A percentile compares a stretch with the other conserved stretches of the same genome.
Conservation (phyloP, 306 rosid genomes). For the Sicyos baderoa region DNA sequence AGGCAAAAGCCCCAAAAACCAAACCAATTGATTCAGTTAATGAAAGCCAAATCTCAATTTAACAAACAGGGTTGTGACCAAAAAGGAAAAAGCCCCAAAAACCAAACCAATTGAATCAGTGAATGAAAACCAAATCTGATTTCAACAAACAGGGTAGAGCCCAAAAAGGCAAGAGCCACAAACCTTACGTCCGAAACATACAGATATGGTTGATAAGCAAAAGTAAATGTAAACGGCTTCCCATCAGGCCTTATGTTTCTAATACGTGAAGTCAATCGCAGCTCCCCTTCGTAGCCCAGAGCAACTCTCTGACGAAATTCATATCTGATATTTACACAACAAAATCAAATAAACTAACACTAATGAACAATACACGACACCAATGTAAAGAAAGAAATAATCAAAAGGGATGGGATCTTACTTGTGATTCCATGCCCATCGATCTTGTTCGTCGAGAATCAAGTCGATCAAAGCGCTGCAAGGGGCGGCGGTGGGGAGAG, state of each 20-base stretch:
- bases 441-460: slow-evolving; percentile 56
- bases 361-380: too few species aligned
- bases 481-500: slow-evolving; percentile 37
- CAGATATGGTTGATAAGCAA: slow-evolving; percentile 61
- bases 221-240: slow-evolving; percentile 57
- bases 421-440: slow-evolving; percentile 68
- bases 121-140: too few species aligned
- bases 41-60: too few species aligned
- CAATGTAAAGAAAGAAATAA: not conserved
- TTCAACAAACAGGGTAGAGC: too few species aligned
- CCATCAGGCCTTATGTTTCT: slow-evolving; percentile 70
- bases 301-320: slow-evolving; percentile 65
- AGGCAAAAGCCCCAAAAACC: too few species aligned
- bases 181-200: slow-evolving; percentile 61
- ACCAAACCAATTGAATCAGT: not conserved
- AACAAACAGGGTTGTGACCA: too few species aligned
- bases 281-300: slow-evolving; percentile 58
- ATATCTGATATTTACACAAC: slow-evolving; percentile 27
- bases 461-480: slow-evolving; percentile 51
- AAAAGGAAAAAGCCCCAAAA: not conserved
- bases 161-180: not conserved
- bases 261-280: slow-evolving; percentile 64
- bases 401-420: not conserved
- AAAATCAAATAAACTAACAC: too few species aligned
- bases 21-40: too few species aligned